phyloP scores from a whole-genome alignment of 352 stramenopile genomes.

The Globisporangium sylvaticum region DNA sequence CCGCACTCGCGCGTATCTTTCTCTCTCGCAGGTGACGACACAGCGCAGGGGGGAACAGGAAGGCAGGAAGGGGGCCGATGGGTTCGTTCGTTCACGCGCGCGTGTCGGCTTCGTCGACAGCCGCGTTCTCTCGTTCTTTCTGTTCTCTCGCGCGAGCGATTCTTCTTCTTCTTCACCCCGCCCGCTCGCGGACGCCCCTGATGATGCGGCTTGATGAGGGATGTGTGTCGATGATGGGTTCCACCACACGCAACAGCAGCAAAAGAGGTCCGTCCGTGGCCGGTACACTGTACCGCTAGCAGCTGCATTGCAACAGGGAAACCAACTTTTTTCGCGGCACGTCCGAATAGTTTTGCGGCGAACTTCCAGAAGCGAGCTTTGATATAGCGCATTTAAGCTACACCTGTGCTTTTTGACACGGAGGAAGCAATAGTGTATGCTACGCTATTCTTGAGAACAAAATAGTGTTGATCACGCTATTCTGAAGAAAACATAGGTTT shows the following conservation, averaged over 20 bases:
- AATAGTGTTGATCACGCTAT: background rate
- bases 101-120: background rate
- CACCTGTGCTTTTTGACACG: background rate
- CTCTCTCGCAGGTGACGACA: background rate
- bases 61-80: background rate
- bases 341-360: background rate
- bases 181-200: background rate
- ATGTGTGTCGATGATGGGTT: constrained; percentile 10
- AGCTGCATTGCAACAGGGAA: background rate
- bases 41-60: background rate
- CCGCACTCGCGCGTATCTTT: constrained; percentile 6
- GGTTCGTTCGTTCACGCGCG: background rate
- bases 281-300: constrained; percentile 1
- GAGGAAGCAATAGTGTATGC: background rate
- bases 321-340: constrained; percentile 3
- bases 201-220: constrained; percentile 10
- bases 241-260: background rate
- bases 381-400: background rate
- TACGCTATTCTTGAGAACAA: background rate
- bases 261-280: constrained; percentile 2
- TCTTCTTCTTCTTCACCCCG: constrained; percentile 3
- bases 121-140: constrained; percentile 2
- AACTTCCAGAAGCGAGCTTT: background rate
- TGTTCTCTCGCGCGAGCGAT: constrained; percentile 2
- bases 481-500: background rate